Percentiles rank a stretch among this genome's conserved stretches.
phyloP scores from a whole-genome alignment of 1,284 basidiomycete genomes.

The Hortiboletus rubellus region DNA sequence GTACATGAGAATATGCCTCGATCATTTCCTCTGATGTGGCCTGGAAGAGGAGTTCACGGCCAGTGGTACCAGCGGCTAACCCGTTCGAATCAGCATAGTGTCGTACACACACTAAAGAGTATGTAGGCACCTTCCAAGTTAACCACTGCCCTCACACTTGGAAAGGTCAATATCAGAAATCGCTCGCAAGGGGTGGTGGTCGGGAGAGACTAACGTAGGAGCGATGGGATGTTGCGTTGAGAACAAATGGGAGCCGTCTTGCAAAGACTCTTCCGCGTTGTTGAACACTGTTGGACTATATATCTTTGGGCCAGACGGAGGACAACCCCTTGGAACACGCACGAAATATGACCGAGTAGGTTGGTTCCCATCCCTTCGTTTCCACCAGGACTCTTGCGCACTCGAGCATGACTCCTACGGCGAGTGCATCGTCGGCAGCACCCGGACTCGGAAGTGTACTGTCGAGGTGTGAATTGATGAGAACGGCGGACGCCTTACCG shows the following conservation, averaged over 20 bases:
- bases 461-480: constrained; percentile 92
- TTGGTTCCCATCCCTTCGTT: constrained; percentile 71
- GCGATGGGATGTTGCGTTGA: constrained; percentile 83
- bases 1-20: constrained; percentile 83
- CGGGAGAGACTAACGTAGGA: constrained; percentile 52
- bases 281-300: constrained; percentile 75
- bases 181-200: not conserved
- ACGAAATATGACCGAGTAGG: constrained; percentile 86
- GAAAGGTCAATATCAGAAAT: constrained; percentile 5
- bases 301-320: not conserved
- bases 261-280: constrained; percentile 91
- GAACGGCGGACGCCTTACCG: constrained; percentile 78
- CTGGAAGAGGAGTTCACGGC: constrained; percentile 93
- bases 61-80: constrained; percentile 82
- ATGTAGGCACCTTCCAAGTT: constrained; percentile 78
- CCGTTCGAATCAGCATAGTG: constrained; percentile 3
- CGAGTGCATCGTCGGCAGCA: constrained; percentile 86
- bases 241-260: constrained; percentile 93
- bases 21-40: constrained; percentile 96
- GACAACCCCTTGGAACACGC: constrained; percentile 30
- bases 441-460: constrained; percentile 80
- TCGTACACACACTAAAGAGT: not conserved
- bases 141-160: constrained; percentile 81
- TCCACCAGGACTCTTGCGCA: constrained; percentile 79
- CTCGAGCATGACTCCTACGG: constrained; percentile 93